Evolutionary conservation across 2,329 filamentous ascomycete genomes (phyloP).

Genomic region (Epicoccum sorghinum): DNA sequence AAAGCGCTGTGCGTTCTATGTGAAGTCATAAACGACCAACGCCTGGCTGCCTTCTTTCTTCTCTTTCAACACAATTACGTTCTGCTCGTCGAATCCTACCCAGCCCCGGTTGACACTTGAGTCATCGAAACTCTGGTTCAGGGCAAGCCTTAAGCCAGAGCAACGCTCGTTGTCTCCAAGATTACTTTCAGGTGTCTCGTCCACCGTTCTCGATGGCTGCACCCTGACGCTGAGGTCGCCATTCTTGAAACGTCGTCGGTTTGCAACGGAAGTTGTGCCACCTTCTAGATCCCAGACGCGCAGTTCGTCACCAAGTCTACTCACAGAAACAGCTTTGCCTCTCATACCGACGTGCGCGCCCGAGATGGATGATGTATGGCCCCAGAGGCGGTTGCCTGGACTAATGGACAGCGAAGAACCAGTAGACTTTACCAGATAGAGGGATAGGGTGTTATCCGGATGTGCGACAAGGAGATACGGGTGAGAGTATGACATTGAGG

Average conservation of each 20-base stretch:
- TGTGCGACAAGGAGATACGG: slow-evolving; percentile 86
- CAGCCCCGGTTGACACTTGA: slow-evolving; percentile 61
- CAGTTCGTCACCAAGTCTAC: slow-evolving; percentile 69
- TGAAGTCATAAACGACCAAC: slow-evolving; percentile 87
- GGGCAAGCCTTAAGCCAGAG: slow-evolving; percentile 42
- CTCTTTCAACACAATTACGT: slow-evolving; percentile 85
- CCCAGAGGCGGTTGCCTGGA: slow-evolving; percentile 79
- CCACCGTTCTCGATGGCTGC: slow-evolving; percentile 45
- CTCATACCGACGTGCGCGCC: slow-evolving; percentile 82
- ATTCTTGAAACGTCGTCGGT: slow-evolving; percentile 49
- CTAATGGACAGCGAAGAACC: slow-evolving; percentile 70
- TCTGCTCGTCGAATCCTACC: slow-evolving; percentile 90
- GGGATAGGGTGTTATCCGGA: slow-evolving; percentile 83
- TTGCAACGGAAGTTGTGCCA: slow-evolving; percentile 57
- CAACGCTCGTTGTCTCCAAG: slow-evolving; percentile 36
- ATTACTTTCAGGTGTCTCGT: slow-evolving; percentile 21
- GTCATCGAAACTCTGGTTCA: slow-evolving; percentile 47
- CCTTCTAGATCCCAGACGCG: slow-evolving; percentile 91
- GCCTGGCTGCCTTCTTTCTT: slow-evolving; percentile 70
- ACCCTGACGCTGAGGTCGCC: slow-evolving; percentile 62
- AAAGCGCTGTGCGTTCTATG: slow-evolving; percentile 48
- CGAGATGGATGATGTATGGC: slow-evolving; percentile 88
- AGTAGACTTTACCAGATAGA: slow-evolving; percentile 81
- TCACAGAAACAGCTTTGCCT: slow-evolving; percentile 90
- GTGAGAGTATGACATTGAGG: slow-evolving; percentile 65